phyloP scores from a whole-genome alignment of 305 asterid species.

The Fraxinus sp. region DNA sequence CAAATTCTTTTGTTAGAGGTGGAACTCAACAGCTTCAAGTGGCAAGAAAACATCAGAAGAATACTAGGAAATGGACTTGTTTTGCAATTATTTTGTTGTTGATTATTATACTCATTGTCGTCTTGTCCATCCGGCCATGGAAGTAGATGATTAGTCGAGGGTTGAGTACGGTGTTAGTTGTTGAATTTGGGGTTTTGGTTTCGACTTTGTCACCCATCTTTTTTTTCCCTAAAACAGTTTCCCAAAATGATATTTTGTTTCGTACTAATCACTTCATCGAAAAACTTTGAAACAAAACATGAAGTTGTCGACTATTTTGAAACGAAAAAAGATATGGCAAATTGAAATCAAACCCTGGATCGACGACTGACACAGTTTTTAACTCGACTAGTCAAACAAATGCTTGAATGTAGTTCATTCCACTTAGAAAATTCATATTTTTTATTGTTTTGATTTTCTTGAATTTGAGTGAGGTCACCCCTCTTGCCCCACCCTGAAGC shows the following conservation, averaged over 20 bases:
- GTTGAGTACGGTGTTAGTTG: background rate
- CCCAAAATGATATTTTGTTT: background rate
- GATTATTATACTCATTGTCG: slow-evolving; percentile 38
- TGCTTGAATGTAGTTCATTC: background rate
- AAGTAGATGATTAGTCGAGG: background rate
- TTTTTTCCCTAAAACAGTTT: background rate
- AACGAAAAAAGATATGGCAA: background rate
- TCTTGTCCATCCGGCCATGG: slow-evolving; percentile 49
- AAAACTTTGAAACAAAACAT: background rate
- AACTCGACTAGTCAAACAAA: background rate
- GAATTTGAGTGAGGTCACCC: background rate
- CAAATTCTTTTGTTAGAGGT: slow-evolving; percentile 44
- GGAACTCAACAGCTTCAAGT: slow-evolving; percentile 41
- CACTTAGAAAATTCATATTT: background rate
- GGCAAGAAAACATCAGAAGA: slow-evolving; percentile 54
- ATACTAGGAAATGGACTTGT: slow-evolving; percentile 56
- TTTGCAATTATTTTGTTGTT: slow-evolving; percentile 36
- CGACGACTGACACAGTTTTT: background rate
- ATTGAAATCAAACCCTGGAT: background rate
- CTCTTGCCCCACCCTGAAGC: background rate
- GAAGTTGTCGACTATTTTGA: background rate
- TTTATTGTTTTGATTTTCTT: background rate
- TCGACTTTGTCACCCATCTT: background rate
- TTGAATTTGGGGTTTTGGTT: background rate
- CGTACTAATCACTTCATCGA: background rate